These are phyloP conservation scores for Coelastrella sp. DNA, from an alignment of 139 green algal genomes.

Conservation along the genomic window DNA sequence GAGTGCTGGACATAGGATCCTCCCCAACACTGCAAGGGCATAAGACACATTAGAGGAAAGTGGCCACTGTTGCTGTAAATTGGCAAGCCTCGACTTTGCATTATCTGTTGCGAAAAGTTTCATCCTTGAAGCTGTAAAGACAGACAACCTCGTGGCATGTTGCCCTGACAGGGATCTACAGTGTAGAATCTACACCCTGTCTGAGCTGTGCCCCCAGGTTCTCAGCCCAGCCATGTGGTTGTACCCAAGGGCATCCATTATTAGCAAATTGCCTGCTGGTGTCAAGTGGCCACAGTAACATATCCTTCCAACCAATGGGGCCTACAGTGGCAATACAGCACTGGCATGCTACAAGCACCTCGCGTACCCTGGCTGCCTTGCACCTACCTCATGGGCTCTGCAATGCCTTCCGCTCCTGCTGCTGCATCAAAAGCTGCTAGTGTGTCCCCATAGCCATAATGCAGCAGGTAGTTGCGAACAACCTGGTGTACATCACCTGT, in stretches of 20 bases:
- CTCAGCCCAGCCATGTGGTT: no score
- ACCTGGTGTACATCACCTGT: conserved; percentile 67
- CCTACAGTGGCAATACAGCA: no score
- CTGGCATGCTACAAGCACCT: neutral
- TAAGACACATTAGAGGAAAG: neutral
- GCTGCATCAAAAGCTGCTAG: conserved; percentile 78
- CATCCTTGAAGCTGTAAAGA: no score
- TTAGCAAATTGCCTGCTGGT: no score
- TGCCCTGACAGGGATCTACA: no score
- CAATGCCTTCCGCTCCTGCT: conserved; percentile 48
- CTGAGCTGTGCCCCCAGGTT: no score
- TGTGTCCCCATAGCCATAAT: conserved; percentile 85
- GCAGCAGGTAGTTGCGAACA: conserved; percentile 84
- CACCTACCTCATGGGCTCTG: conserved; percentile 37
- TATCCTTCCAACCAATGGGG: no score
- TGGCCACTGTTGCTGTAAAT: neutral
- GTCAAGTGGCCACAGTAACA: no score
- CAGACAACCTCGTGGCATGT: no score
- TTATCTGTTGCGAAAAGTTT: no score
- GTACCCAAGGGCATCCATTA: no score
- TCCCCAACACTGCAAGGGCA: neutral
- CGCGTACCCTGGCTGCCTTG: neutral
- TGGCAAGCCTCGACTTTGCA: neutral
- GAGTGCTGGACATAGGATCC: conserved; percentile 4
- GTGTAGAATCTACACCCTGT: no score